A percentile compares a stretch with the other conserved stretches of the same genome.
Evolutionary conservation across 306 rosid species (phyloP).

Genomic region (Sphenostylis stenocarpa): DNA sequence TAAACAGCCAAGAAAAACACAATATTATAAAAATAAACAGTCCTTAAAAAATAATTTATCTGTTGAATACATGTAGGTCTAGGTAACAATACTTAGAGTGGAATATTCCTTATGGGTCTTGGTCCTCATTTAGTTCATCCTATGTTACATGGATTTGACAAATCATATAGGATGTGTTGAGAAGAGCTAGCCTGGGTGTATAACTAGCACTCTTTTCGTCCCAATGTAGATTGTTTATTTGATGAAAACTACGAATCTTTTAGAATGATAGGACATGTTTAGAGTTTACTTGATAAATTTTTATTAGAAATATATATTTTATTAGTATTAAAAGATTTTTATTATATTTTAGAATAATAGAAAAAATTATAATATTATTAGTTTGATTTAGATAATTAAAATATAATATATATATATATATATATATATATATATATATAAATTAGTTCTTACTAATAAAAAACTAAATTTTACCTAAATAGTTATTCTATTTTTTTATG

Average conservation of each 20-base stretch:
- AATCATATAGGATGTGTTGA: neutral
- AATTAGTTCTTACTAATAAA: no score
- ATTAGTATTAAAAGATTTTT: no score
- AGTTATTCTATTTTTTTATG: no score
- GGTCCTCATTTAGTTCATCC: neutral
- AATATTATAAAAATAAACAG: neutral
- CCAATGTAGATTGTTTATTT: conserved; percentile 7
- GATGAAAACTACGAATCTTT: neutral
- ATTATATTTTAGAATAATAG: no score
- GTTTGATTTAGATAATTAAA: no score
- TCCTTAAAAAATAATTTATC: neutral
- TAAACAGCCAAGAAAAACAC: conserved; percentile 35
- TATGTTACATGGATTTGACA: neutral
- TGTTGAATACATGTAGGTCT: neutral
- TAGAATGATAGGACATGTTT: neutral
- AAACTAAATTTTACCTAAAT: no score
- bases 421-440: no score
- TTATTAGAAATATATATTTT: no score
- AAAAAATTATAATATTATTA: no score
- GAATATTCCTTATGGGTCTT: neutral
- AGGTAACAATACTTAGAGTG: neutral
- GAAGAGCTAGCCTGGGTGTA: neutral
- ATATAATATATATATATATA: no score
- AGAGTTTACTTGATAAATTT: neutral
- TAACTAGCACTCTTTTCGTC: neutral